Evolutionary conservation across 169 alveolate genomes (phyloP), one percentile per base, ranked within the genome.

Genomic region (Eimeria acervulina): DNA sequence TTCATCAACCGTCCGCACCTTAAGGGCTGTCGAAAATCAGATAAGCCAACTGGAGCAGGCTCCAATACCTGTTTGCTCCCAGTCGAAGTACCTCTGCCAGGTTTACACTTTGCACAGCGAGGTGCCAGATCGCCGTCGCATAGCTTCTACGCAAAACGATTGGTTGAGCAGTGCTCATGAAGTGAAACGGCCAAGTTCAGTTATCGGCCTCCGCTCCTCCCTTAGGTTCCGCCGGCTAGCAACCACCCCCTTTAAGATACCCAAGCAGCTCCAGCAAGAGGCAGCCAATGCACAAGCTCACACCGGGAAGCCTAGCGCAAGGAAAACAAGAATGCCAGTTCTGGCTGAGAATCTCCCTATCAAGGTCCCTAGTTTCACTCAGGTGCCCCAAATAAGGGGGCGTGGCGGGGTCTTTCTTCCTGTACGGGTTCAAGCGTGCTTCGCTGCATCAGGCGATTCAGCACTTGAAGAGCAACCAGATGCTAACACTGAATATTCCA

Each of bases 81-180:
- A 85, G 36, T 85, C 93, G 5, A 85, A 85, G 61, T 85, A 85
- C 55, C 78, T 85, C 44, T 85, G 93, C 55, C 93, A 85, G 33
- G 80, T 85, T 61, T 47, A 85, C 61, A 85, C 61, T 17, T 85
- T 85, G 93, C 93, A 85, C 61, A 38, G 93, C 59, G 52, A 78
- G 5, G 19, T 26, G 59, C 87, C 87, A 21, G 38, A 76, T 44
- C 63, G 87, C 87, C 63, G 2, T 26, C 33, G 15, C 36, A 23
- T n/a, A 23, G 38, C 52, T 36, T 23, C 40, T 44, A 21, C 70
- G 12, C 90, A 47, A 44, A 40, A 17, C 15, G n/a, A 31, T 38
- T 7, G 40, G 63, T 31, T 10, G 72, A 81, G 51, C 38, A 19
- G 31, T 13, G 19, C 6, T 47, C 90, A 51, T 3, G 88, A 40